phyloP scores from a whole-genome alignment of 176 grass and related monocot genomes.

The Musa beccarii region DNA sequence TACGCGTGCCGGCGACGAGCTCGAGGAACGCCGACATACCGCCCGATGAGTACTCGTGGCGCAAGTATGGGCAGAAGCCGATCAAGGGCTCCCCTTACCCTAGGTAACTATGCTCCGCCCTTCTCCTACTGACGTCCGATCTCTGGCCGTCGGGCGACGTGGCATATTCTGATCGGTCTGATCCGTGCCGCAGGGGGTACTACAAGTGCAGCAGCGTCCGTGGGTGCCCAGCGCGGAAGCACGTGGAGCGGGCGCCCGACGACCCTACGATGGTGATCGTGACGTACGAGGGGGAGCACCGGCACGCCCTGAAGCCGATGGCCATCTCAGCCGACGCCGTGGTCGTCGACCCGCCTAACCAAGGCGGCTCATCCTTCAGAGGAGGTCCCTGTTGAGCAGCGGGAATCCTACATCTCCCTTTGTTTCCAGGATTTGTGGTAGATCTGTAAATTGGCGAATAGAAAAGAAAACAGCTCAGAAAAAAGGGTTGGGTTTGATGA shows the following conservation, averaged over 20 bases:
- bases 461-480: not conserved
- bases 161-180: not conserved
- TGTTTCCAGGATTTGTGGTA: not conserved
- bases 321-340: not conserved
- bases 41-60: conserved; percentile 87
- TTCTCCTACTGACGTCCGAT: not conserved
- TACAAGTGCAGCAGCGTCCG: conserved; percentile 95
- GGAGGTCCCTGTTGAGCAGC: not conserved
- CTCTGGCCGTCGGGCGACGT: no score
- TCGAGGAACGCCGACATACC: conserved; percentile 86
- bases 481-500: not conserved
- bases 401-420: not conserved
- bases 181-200: conserved; percentile 44
- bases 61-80: conserved; percentile 97
- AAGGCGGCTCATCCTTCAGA: not conserved
- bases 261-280: conserved; percentile 85
- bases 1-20: conserved; percentile 79
- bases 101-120: conserved; percentile 32
- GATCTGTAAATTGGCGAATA: not conserved
- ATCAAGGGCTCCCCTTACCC: conserved; percentile 96
- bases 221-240: conserved; percentile 77
- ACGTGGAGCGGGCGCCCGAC: conserved; percentile 91
- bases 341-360: not conserved
- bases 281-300: conserved; percentile 93
- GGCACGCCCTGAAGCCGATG: conserved; percentile 32